Evolutionary conservation across 805 yeast species (phyloP), one percentile per base, ranked within the genome.

Genomic region (Candida railenensis): DNA sequence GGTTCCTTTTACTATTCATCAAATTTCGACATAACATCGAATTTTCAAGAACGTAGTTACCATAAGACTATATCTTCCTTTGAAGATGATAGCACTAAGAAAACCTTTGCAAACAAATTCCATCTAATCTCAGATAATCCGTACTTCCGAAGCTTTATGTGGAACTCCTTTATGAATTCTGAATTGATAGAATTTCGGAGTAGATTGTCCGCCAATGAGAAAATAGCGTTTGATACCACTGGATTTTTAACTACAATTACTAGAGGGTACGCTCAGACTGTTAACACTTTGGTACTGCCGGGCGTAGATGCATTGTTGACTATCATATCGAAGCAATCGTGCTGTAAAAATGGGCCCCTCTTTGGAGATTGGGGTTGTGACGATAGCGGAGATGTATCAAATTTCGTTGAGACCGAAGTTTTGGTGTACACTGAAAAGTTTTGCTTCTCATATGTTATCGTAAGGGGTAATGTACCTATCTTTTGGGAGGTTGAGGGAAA

Each of bases 321-420:
- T 0, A 64, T 80, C 9, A 74, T 80, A 9, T 71, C 82, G 2
- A 78, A 76, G 52, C 84, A 80, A 50, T 68, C 75, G 25, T 76
- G 82, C 48, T 56, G 58, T 25, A 76, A 74, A 50, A 62, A 61
- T 33, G 82, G 82, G 0, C 71, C 76, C 0, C 58, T 79, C 16
- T 79, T 78, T 56, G 85, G 85, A 1, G 79, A 79, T 25, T 76
- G 76, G 67, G 81, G 85, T 30, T 69, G 78, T 53, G 85, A 80
- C 55, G 84, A 80, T 49, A 75, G 76, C 36, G 82, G 83, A 1
- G 68, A 71, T 19, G 80, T 70, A 12, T 68, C 82, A 2, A 78
- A 79, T 53, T 78, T 67, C 53, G 77, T 71, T 19, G 84, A 80
- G 53, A 67, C 80, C 3, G 84, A 80, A 57, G 56, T 78, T 14